These are phyloP conservation scores for Phytophthora tentaculata DNA, from an alignment of 352 stramenopile genomes.

Conservation along the genomic window DNA sequence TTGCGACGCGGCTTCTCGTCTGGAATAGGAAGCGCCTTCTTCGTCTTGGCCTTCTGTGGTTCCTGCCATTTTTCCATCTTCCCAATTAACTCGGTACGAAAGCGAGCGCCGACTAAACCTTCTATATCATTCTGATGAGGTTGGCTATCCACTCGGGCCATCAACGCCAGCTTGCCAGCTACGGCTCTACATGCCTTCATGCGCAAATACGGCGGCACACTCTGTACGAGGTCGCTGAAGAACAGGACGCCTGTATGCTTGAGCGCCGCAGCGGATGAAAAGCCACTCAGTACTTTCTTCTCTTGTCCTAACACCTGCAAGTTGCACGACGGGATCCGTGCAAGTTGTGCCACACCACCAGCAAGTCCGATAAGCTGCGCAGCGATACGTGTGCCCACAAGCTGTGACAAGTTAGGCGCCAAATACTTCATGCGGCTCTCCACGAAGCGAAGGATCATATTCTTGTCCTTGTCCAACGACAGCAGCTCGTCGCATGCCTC, in stretches of 20 bases:
- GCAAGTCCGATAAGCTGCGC: slow-evolving; percentile 95
- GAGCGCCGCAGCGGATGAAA: slow-evolving; percentile 81
- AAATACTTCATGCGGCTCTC: slow-evolving; percentile 93
- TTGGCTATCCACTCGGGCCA: slow-evolving; percentile 93
- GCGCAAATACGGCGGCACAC: slow-evolving; percentile 90
- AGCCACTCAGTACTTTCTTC: slow-evolving; percentile 92
- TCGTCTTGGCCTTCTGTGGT: slow-evolving; percentile 95
- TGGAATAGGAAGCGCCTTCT: slow-evolving; percentile 97
- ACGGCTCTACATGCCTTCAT: slow-evolving; percentile 95
- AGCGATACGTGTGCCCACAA: slow-evolving; percentile 95
- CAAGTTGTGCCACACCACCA: slow-evolving; percentile 94
- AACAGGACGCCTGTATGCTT: slow-evolving; percentile 95
- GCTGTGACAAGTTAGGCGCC: slow-evolving; percentile 93
- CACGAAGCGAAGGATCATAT: slow-evolving; percentile 91
- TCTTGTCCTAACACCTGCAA: slow-evolving; percentile 96
- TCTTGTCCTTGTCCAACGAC: slow-evolving; percentile 86
- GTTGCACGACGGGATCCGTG: slow-evolving; percentile 97
- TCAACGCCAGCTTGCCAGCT: slow-evolving; percentile 90
- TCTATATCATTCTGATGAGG: slow-evolving; percentile 76
- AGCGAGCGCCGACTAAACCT: slow-evolving; percentile 78
- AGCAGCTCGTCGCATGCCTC: slow-evolving; percentile 89
- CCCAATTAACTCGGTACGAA: slow-evolving; percentile 89
- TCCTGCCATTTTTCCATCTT: slow-evolving; percentile 99
- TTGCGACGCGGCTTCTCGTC: slow-evolving; percentile 97
- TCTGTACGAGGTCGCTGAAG: slow-evolving; percentile 93